These are phyloP conservation scores for Teunomyces pallodes DNA, from an alignment of 805 yeast genomes.

Conservation along the genomic window DNA sequence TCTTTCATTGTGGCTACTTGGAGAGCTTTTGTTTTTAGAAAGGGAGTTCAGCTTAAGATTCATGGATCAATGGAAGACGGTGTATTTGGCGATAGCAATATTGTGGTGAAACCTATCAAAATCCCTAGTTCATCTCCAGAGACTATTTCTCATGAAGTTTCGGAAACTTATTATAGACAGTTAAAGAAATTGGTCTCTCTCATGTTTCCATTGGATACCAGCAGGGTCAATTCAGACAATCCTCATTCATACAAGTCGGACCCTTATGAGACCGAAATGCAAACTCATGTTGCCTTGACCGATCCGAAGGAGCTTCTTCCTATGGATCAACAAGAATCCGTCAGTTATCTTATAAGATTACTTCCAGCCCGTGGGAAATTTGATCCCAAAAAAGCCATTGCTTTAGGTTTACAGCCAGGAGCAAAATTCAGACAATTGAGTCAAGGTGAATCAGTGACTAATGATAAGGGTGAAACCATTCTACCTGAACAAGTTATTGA, in stretches of 20 bases:
- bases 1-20: slow-evolving; percentile 68
- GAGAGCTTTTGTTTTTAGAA: slow-evolving; percentile 83
- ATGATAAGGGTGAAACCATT: slow-evolving; percentile 58
- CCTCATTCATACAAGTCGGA: slow-evolving; percentile 38
- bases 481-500: slow-evolving; percentile 73
- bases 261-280: slow-evolving; percentile 36
- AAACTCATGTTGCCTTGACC: slow-evolving; percentile 37
- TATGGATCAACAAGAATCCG: slow-evolving; percentile 42
- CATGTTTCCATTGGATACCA: slow-evolving; percentile 58
- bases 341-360: slow-evolving; percentile 68
- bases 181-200: slow-evolving; percentile 40
- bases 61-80: slow-evolving; percentile 27
- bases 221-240: slow-evolving; percentile 33
- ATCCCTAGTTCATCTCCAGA: slow-evolving; percentile 10
- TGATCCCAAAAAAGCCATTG: slow-evolving; percentile 59
- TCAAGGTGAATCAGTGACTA: slow-evolving; percentile 53
- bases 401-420: slow-evolving; percentile 69
- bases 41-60: slow-evolving; percentile 55
- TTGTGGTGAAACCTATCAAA: slow-evolving; percentile 39
- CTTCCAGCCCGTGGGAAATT: slow-evolving; percentile 77
- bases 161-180: slow-evolving; percentile 9
- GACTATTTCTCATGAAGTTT: not conserved
- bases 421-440: slow-evolving; percentile 57
- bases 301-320: slow-evolving; percentile 16
- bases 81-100: slow-evolving; percentile 33